Evolutionary conservation across 2,329 filamentous ascomycete genomes (phyloP).

Genomic region (Didymella pomorum): DNA sequence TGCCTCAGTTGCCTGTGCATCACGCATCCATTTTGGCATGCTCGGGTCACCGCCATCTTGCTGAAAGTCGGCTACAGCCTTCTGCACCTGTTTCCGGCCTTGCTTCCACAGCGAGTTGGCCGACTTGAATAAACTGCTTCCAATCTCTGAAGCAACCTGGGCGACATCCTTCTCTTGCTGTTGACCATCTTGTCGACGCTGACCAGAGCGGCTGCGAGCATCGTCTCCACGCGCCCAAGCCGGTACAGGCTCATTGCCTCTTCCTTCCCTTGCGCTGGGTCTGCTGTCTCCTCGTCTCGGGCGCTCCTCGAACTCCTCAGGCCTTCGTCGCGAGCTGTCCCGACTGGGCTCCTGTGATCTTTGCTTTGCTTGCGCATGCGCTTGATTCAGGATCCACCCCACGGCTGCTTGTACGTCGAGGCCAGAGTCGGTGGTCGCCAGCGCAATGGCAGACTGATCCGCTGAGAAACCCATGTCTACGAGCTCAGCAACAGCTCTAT

Average conservation of each 20-base stretch:
- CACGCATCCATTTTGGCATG: slow-evolving; percentile 96
- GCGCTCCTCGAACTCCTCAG: slow-evolving; percentile 38
- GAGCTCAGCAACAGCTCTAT: slow-evolving; percentile 84
- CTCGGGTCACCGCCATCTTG: slow-evolving; percentile 73
- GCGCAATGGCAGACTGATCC: slow-evolving; percentile 80
- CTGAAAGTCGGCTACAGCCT: slow-evolving; percentile 87
- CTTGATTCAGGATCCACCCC: slow-evolving; percentile 88
- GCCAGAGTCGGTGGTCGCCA: slow-evolving; percentile 81
- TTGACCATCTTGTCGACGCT: slow-evolving; percentile 60
- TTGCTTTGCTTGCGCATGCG: slow-evolving; percentile 81
- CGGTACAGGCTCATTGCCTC: slow-evolving; percentile 54
- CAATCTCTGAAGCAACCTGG: slow-evolving; percentile 82
- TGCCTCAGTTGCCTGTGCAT: slow-evolving; percentile 59
- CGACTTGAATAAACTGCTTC: slow-evolving; percentile 86
- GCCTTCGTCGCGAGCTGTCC: slow-evolving; percentile 35
- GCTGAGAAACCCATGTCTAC: slow-evolving; percentile 94
- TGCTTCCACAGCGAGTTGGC: slow-evolving; percentile 96
- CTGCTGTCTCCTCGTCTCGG: slow-evolving; percentile 36
- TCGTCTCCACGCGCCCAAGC: slow-evolving; percentile 71
- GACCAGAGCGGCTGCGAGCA: slow-evolving; percentile 57
- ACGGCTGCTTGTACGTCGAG: slow-evolving; percentile 86
- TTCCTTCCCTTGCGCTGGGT: slow-evolving; percentile 42
- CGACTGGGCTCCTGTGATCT: slow-evolving; percentile 60
- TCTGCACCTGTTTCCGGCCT: slow-evolving; percentile 89
- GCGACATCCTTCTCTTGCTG: slow-evolving; percentile 75